Evolutionary conservation across 805 yeast genomes (phyloP).

Genomic region (Brettanomyces sp.): DNA sequence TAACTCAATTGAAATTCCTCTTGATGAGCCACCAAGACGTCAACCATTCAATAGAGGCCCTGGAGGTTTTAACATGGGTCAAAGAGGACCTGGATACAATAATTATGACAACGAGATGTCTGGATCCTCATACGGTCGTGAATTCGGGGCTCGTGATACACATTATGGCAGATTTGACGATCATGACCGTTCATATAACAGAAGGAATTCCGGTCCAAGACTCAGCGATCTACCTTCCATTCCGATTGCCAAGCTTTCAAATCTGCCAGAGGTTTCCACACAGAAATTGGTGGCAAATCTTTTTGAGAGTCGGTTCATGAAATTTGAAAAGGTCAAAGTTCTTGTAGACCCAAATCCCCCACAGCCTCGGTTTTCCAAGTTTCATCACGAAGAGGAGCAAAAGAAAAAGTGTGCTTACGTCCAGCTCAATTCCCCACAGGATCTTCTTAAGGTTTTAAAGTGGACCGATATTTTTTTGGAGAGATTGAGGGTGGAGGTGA

Average conservation of each 20-base stretch:
- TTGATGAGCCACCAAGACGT: background rate
- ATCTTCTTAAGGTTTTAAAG: constrained; percentile 48
- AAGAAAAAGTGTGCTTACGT: constrained; percentile 56
- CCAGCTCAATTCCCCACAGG: constrained; percentile 41
- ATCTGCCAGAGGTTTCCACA: constrained; percentile 47
- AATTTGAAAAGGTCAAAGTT: constrained; percentile 49
- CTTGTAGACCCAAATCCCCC: constrained; percentile 29
- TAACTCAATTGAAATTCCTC: constrained; percentile 45
- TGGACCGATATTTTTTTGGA: constrained; percentile 47
- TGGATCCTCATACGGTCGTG: background rate
- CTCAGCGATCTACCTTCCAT: constrained; percentile 38
- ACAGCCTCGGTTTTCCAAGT: constrained; percentile 28
- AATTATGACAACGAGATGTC: too few relatives aligned
- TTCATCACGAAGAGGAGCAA: constrained; percentile 20
- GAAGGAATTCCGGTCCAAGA: background rate
- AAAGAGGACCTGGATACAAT: background rate
- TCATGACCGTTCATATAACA: background rate
- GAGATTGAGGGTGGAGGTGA: constrained; percentile 25
- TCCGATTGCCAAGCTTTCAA: constrained; percentile 52
- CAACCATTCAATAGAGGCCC: background rate
- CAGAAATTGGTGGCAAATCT: constrained; percentile 46
- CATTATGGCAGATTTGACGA: background rate
- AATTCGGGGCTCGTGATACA: background rate
- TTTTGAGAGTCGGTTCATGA: constrained; percentile 53
- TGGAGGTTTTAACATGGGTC: background rate